A percentile compares a stretch with the other conserved stretches of the same genome.
Evolutionary conservation across 2,329 filamentous ascomycete genomes (phyloP).

Genomic region (Xylariomycetidae sp.): DNA sequence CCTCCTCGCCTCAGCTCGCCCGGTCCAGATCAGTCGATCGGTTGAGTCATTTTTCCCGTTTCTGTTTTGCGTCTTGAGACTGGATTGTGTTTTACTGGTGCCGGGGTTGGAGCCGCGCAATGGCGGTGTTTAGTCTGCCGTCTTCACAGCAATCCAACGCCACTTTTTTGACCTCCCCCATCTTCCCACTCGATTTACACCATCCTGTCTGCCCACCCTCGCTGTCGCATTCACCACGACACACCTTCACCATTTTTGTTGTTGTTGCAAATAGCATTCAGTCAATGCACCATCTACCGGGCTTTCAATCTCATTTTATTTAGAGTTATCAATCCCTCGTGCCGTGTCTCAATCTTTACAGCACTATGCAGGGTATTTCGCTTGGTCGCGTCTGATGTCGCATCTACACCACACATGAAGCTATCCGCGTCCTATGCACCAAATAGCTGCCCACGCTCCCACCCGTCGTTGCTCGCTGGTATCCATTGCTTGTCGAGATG

Average conservation of each 20-base stretch:
- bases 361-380: neutral
- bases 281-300: slow-evolving; percentile 10
- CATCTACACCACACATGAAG: slow-evolving; percentile 21
- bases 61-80: slow-evolving; percentile 3
- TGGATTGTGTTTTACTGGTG: no score
- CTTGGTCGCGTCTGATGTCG: slow-evolving; percentile 2
- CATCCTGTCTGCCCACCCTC: slow-evolving; percentile 11
- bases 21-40: slow-evolving; percentile 16
- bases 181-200: slow-evolving; percentile 13
- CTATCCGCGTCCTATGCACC: slow-evolving; percentile 22
- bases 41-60: slow-evolving; percentile 21
- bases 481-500: no score
- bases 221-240: slow-evolving; percentile 20
- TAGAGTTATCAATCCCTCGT: neutral
- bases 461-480: slow-evolving; percentile 1
- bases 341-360: slow-evolving; percentile 1
- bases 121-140: no score
- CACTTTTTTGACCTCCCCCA: slow-evolving; percentile 4
- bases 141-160: slow-evolving; percentile 14
- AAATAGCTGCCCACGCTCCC: slow-evolving; percentile 9
- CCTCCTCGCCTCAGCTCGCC: slow-evolving; percentile 8
- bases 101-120: no score
- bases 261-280: slow-evolving; percentile 2
- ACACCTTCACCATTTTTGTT: slow-evolving; percentile 13
- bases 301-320: slow-evolving; percentile 8